phyloP scores from a whole-genome alignment of 441 rosid species.

The Aquilaria agallochum region DNA sequence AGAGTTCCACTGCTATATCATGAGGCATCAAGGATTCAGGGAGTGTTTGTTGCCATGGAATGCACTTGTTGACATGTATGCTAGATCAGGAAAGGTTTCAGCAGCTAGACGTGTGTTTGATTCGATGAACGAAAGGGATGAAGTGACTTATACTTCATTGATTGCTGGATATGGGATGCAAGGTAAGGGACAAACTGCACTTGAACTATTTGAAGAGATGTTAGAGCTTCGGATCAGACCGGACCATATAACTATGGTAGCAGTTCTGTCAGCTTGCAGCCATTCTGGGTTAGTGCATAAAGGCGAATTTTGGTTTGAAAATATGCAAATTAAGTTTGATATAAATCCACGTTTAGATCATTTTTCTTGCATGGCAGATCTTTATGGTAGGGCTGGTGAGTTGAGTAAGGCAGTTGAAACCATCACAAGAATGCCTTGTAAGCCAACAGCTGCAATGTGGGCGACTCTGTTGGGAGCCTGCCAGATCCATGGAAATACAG shows the following conservation, averaged over 20 bases:
- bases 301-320: conserved; percentile 46
- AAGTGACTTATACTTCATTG: conserved; percentile 79
- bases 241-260: conserved; percentile 72
- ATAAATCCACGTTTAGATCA: conserved; percentile 54
- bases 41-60: conserved; percentile 58
- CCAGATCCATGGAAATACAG: conserved; percentile 44
- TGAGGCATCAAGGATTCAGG: conserved; percentile 38
- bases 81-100: conserved; percentile 63
- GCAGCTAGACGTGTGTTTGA: conserved; percentile 53
- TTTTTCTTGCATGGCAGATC: conserved; percentile 74
- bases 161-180: conserved; percentile 73
- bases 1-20: conserved; percentile 77
- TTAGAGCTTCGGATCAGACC: conserved; percentile 41
- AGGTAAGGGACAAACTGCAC: conserved; percentile 54
- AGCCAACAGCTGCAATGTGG: conserved; percentile 60
- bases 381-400: conserved; percentile 73
- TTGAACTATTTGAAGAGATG: conserved; percentile 61
- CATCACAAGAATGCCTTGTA: conserved; percentile 47
- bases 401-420: conserved; percentile 46
- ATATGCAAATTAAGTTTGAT: conserved; percentile 39
- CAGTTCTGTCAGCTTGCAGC: conserved; percentile 77
- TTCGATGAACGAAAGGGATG: conserved; percentile 47
- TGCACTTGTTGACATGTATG: conserved; percentile 72
- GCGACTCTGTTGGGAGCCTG: conserved; percentile 76
- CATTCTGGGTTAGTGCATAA: conserved; percentile 63